phyloP scores from a whole-genome alignment of 768 basidiomycete species.

The Crucibulum laeve region DNA sequence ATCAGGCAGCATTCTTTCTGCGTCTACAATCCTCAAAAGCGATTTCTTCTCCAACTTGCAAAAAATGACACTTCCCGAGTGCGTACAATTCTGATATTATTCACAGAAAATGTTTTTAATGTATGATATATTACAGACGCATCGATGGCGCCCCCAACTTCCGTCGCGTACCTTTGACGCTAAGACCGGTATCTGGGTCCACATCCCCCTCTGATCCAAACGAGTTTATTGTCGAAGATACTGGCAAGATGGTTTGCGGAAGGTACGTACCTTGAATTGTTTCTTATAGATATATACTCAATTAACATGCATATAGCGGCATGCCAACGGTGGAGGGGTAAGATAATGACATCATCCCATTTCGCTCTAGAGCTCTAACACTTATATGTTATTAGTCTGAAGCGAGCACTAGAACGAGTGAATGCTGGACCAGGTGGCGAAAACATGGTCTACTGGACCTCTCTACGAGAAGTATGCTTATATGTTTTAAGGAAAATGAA shows the following conservation, averaged over 20 bases:
- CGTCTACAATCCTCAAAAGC: constrained; percentile 91
- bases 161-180: constrained; percentile 69
- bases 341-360: background rate
- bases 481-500: background rate
- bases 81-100: constrained; percentile 18
- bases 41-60: constrained; percentile 93
- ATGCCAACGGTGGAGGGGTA: constrained; percentile 95
- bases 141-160: constrained; percentile 96
- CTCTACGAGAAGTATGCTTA: constrained; percentile 81
- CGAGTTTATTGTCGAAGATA: constrained; percentile 34
- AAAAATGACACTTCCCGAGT: constrained; percentile 97
- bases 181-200: constrained; percentile 27
- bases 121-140: constrained; percentile 41
- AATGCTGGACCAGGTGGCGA: constrained; percentile 75
- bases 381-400: constrained; percentile 43
- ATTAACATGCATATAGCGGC: constrained; percentile 46
- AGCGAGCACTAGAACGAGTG: constrained; percentile 73
- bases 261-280: constrained; percentile 41
- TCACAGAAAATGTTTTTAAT: background rate
- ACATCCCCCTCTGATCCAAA: constrained; percentile 23
- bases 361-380: constrained; percentile 1
- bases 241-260: constrained; percentile 71
- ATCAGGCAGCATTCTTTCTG: constrained; percentile 81
- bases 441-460: constrained; percentile 90
- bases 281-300: constrained; percentile 2